These are phyloP conservation scores for Colletotrichum lupini DNA, from an alignment of 2,329 filamentous ascomycete species.

Conservation along the genomic window DNA sequence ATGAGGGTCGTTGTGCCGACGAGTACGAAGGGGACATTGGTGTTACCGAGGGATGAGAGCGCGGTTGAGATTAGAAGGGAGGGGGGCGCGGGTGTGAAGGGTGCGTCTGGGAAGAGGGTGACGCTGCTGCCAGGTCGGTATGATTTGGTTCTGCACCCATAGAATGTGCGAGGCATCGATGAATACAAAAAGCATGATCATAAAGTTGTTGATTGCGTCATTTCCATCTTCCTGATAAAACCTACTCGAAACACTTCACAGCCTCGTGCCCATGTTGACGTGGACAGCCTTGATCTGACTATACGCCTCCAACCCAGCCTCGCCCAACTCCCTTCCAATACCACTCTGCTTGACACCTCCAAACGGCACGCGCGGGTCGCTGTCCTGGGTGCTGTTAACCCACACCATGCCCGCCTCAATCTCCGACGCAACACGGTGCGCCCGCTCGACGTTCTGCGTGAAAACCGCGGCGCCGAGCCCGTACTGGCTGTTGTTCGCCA, in stretches of 20 bases:
- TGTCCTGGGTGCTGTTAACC: slow-evolving; percentile 61
- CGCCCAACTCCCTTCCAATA: slow-evolving; percentile 58
- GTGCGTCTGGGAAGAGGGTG: slow-evolving; percentile 26
- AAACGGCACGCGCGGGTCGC: slow-evolving; percentile 56
- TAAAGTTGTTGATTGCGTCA: too few relatives aligned
- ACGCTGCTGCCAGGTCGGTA: slow-evolving; percentile 37
- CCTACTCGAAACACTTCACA: neutral
- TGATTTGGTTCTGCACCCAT: slow-evolving; percentile 16
- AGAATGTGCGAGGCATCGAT: neutral
- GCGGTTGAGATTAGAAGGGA: slow-evolving; percentile 33
- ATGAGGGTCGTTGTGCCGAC: slow-evolving; percentile 37
- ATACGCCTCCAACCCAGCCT: slow-evolving; percentile 57
- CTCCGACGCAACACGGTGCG: slow-evolving; percentile 61
- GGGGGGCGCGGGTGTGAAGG: neutral
- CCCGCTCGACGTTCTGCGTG: slow-evolving; percentile 64
- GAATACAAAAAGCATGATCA: too few relatives aligned
- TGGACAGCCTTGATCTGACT: slow-evolving; percentile 58
- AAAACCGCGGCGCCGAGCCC: slow-evolving; percentile 72
- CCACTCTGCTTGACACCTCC: slow-evolving; percentile 61
- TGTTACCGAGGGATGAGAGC: slow-evolving; percentile 36
- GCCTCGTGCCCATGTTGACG: slow-evolving; percentile 49
- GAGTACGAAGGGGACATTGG: slow-evolving; percentile 38
- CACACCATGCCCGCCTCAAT: slow-evolving; percentile 71
- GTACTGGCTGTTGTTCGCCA: slow-evolving; percentile 66
- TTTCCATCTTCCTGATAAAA: neutral